Evolutionary conservation across 202 grass and related monocot genomes (phyloP).

Genomic region (Digitaria exilis): DNA sequence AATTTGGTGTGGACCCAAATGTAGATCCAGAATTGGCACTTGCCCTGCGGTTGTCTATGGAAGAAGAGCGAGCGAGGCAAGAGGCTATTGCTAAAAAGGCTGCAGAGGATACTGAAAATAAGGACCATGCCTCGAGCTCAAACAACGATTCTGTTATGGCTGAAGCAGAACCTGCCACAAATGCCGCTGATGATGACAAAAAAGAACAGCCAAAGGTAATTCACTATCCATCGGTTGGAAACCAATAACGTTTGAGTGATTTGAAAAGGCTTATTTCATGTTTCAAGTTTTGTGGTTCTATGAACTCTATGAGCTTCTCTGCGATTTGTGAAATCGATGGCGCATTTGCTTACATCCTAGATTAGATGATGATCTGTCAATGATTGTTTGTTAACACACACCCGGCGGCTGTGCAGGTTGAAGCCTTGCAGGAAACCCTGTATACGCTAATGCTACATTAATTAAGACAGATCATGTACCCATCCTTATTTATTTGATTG

Average conservation of each 20-base stretch:
- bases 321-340: neutral
- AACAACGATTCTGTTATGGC: slow-evolving; percentile 73
- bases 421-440: neutral
- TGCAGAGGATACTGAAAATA: slow-evolving; percentile 77
- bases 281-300: neutral
- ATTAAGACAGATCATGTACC: neutral
- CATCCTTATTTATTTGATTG: neutral
- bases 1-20: slow-evolving; percentile 99
- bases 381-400: slow-evolving; percentile 13
- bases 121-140: slow-evolving; percentile 63
- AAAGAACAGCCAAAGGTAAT: slow-evolving; percentile 57
- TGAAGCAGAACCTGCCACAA: slow-evolving; percentile 55
- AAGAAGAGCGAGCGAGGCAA: slow-evolving; percentile 94
- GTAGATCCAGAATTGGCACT: slow-evolving; percentile 92
- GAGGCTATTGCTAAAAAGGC: slow-evolving; percentile 92
- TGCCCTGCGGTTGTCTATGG: slow-evolving; percentile 92
- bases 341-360: neutral
- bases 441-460: slow-evolving; percentile 10
- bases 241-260: neutral
- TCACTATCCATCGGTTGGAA: neutral
- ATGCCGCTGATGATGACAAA: slow-evolving; percentile 56
- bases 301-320: neutral
- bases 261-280: neutral
- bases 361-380: neutral
- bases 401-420: neutral